These are phyloP conservation scores for Thielaviopsis musarum DNA, from an alignment of 2,329 filamentous ascomycete genomes.

Conservation along the genomic window DNA sequence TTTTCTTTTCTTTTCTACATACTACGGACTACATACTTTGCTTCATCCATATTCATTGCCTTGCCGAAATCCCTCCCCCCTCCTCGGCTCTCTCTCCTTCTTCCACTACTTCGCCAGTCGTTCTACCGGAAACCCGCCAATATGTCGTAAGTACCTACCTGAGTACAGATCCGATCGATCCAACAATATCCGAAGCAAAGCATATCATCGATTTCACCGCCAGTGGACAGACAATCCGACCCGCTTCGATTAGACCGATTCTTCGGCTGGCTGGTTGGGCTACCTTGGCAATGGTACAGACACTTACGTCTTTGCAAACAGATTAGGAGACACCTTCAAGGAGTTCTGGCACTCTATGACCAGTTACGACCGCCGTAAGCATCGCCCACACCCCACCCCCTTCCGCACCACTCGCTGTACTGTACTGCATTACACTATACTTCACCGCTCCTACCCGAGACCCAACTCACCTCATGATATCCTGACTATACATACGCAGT, in stretches of 20 bases:
- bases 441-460: too few species aligned
- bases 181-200: too few species aligned
- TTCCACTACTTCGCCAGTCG: not conserved
- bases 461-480: too few species aligned
- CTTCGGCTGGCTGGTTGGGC: too few species aligned
- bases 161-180: not conserved
- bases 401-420: not conserved
- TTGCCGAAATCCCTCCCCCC: too few species aligned
- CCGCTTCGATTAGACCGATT: too few species aligned
- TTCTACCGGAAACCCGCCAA: not conserved
- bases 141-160: not conserved
- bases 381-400: not conserved
- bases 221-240: not conserved
- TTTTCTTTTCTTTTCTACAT: not conserved
- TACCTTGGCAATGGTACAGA: not conserved
- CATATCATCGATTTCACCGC: too few species aligned
- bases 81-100: not conserved
- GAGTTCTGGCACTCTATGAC: conserved; percentile 91
- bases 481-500: too few species aligned
- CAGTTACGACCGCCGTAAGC: conserved; percentile 51
- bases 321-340: conserved; percentile 57
- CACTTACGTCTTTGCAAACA: conserved; percentile 17
- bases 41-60: too few species aligned
- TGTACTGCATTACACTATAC: too few species aligned
- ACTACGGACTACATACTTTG: too few species aligned